Evolutionary conservation across 306 rosid species (phyloP), one percentile per base, ranked within the genome.

Genomic region (Cucumis hystrix): DNA sequence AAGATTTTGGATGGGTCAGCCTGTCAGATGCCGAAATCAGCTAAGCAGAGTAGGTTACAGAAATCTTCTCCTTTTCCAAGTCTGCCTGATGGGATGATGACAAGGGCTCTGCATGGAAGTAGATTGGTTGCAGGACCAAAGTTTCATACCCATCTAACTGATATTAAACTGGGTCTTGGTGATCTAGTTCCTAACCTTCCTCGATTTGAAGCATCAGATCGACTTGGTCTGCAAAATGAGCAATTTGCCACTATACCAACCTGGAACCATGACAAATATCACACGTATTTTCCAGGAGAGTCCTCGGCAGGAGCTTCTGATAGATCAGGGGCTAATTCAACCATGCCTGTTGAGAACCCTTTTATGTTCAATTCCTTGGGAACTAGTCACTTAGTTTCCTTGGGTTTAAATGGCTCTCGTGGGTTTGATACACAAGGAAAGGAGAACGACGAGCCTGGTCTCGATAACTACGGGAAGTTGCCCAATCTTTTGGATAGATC

Each of bases 31-130:
- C 83, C 87, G 47, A 92, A 90, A 81, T 83, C 91, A 57, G 80
- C 89, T 75, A 91, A 86, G 92, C 79, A 78, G 28, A 18, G 88
- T 2, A 91, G 80, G 87, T 78, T 87, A 79, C 40, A 85, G 72
- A 96, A 86, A 82, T 84, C 93, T 40, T 77, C 94, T 15, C 83
- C 85, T 56, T 89, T 96, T 85, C 92, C 98, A 14, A 75, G 78
- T 82, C 90, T 96, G 77, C 91, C 99, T 82, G 99, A 92, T 83
- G 99, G 94, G 66, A 92, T 92, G 98, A 92, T 96, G 99, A 88
- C 92, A 45, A 88, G 98, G 86, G 98, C 99, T 67, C 84, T 96
- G 86, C 99, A 88, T 37, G 98, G 96, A 61, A 87, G 96, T 96
- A 89, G 92, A 88, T 84, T 96, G 59, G 82, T 84, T 51, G 79